These are phyloP conservation scores for Populus trichocarpa DNA, from an alignment of 441 rosid genomes.

Conservation along the genomic window DNA sequence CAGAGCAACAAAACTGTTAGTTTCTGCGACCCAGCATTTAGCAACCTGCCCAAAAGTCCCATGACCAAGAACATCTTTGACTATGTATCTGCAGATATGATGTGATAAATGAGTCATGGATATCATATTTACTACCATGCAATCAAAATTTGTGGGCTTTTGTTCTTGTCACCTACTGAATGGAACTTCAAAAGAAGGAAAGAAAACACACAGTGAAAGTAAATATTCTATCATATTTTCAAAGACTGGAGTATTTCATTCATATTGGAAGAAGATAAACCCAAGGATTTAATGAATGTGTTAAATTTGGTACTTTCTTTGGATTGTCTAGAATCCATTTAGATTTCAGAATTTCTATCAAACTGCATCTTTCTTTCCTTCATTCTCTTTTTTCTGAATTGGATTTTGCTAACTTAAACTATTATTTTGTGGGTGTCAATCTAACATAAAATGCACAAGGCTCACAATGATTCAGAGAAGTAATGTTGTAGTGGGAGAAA, in stretches of 20 bases:
- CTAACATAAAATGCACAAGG: no score
- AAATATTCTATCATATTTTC: no score
- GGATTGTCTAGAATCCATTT: no score
- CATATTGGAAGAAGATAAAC: no score
- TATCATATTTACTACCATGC: background rate
- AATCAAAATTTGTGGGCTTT: background rate
- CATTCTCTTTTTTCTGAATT: no score
- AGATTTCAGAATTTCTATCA: no score
- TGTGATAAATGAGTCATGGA: background rate
- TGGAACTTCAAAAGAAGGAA: background rate
- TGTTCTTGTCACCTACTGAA: background rate
- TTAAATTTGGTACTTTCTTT: no score
- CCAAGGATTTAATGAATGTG: no score
- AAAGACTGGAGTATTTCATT: no score
- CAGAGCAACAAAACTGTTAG: conserved; percentile 47
- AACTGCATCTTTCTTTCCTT: no score
- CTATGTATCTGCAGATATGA: conserved; percentile 67
- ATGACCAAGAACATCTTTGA: conserved; percentile 99
- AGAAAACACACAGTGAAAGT: background rate
- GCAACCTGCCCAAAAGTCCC: conserved; percentile 99
- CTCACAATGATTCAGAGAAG: background rate
- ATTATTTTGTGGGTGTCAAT: no score
- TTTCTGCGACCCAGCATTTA: conserved; percentile 89
- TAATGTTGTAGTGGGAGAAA: background rate
- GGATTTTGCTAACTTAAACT: no score